phyloP scores from a whole-genome alignment of 768 basidiomycete genomes.

The Leccinum sublutescens region DNA sequence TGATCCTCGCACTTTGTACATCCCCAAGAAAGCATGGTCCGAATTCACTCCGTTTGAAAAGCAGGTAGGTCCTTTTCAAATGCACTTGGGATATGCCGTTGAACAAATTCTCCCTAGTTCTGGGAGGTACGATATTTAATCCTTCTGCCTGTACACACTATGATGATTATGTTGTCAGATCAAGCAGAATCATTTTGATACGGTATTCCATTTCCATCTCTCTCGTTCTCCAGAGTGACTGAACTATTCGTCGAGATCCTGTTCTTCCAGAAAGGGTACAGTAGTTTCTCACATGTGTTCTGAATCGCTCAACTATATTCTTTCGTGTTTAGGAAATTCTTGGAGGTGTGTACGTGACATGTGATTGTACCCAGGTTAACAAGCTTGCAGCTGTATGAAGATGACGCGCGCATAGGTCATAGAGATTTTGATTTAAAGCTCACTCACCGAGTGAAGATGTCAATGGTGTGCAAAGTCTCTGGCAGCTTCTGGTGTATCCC shows the following conservation, averaged over 20 bases:
- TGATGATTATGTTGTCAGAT: slow-evolving; percentile 54
- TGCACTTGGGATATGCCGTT: neutral
- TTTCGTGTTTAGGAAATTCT: slow-evolving; percentile 63
- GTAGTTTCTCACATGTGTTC: slow-evolving; percentile 7
- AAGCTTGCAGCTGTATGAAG: slow-evolving; percentile 71
- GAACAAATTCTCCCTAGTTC: slow-evolving; percentile 43
- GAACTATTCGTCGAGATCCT: slow-evolving; percentile 51
- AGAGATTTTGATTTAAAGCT: slow-evolving; percentile 94
- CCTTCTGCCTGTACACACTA: neutral
- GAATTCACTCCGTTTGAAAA: slow-evolving; percentile 95
- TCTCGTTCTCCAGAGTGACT: slow-evolving; percentile 14
- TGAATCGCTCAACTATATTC: neutral
- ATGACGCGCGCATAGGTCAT: slow-evolving; percentile 92
- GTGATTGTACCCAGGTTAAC: neutral
- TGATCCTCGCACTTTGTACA: slow-evolving; percentile 83
- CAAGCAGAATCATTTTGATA: slow-evolving; percentile 76
- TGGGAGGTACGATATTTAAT: slow-evolving; percentile 56
- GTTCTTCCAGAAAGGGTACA: slow-evolving; percentile 97
- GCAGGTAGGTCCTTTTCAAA: slow-evolving; percentile 48
- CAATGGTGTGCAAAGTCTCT: slow-evolving; percentile 65
- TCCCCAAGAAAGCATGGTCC: slow-evolving; percentile 76
- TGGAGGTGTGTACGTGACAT: slow-evolving; percentile 50
- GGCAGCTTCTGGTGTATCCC: neutral
- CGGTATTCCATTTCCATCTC: slow-evolving; percentile 6
- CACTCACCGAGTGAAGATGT: slow-evolving; percentile 95